Base-by-base conservation (phyloP, 177 flowering plant genomes). In the Vitis hybrid region DNA sequence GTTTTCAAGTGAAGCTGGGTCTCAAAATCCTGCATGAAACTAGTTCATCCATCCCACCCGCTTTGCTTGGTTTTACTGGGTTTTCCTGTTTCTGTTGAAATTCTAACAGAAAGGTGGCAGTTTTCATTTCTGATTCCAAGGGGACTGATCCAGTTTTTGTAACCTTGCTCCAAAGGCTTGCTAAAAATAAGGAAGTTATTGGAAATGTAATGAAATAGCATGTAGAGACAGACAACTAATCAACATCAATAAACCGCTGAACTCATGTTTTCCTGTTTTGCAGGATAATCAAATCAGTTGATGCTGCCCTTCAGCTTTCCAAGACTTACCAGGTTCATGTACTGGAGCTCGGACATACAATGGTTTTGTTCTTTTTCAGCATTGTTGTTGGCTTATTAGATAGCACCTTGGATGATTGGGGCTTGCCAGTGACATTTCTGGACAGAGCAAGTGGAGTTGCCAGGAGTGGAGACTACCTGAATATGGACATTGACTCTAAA, bases 241-340 rank as follows among this genome's bases (percentile, higher is more conserved):
- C 3, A 20, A 52, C 11, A 4, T 13, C 13, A 12, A 22, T 31
- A 22, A 10, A 48, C 8, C 12, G 10, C 19, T 18, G 26, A 67
- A 51, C 39, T 49, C 19, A 9, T 52, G 10, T 52, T 62, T 77
- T 58, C 50, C 10, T 62, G 14, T 63, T 51, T 68, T 80, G 83
- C 92, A 92, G 97, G 93, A 84, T 86, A 65, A 68, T 84, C 74
- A 83, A 84, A 71, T 83, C 92, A 11, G 79, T 94, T 53, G 82
- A 88, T 79, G 82, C 70, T 80, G 77, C 80, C 2, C 87, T 94
- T 65, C 82, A 78, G 49, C 87, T 92, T 74, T 82, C 90, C 52
- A 78, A 85, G 59, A 76, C 67, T 56, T 90, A 77, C 74, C 81
- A 78, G 45, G 67, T 86, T 70, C 77, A 20, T 45, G 74, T 82